Percentiles rank a stretch among this genome's conserved stretches.
phyloP scores from a whole-genome alignment of 257 asterid genomes.

The Craterostigma plantagineum region DNA sequence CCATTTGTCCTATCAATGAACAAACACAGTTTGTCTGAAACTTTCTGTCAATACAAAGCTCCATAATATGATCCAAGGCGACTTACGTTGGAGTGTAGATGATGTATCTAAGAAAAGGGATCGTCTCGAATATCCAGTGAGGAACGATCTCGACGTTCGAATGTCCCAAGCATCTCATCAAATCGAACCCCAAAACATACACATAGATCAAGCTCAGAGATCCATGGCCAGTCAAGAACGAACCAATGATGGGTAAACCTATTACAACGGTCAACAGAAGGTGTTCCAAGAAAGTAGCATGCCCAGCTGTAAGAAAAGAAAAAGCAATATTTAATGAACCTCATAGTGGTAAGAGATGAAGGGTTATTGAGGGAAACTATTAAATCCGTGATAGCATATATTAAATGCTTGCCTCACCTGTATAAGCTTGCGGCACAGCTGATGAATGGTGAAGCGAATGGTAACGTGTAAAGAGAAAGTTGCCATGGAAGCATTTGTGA shows the following conservation, averaged over 20 bases:
- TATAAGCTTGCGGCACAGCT: slow-evolving; percentile 52
- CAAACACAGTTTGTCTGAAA: too few species aligned
- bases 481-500: slow-evolving; percentile 55
- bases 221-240: slow-evolving; percentile 43
- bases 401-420: slow-evolving; percentile 24
- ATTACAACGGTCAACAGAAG: slow-evolving; percentile 34
- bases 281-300: slow-evolving; percentile 60
- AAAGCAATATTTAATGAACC: too few species aligned
- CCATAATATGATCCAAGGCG: too few species aligned
- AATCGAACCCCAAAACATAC: slow-evolving; percentile 51
- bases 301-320: slow-evolving; percentile 52
- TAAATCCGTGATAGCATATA: not conserved
- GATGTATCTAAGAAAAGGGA: slow-evolving; percentile 47
- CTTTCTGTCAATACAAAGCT: too few species aligned
- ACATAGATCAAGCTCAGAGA: slow-evolving; percentile 46
- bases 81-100: slow-evolving; percentile 77
- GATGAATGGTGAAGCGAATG: slow-evolving; percentile 82
- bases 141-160: slow-evolving; percentile 68
- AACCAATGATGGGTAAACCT: slow-evolving; percentile 52
- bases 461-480: slow-evolving; percentile 34
- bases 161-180: slow-evolving; percentile 69
- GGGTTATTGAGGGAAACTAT: too few species aligned
- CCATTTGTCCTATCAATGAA: too few species aligned
- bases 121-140: slow-evolving; percentile 37
- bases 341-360: too few species aligned